A percentile compares a stretch with the other conserved stretches of the same genome.
These are phyloP conservation scores for Hymenoscyphus scutula DNA, from an alignment of 2,329 filamentous ascomycete genomes.

Conservation along the genomic window DNA sequence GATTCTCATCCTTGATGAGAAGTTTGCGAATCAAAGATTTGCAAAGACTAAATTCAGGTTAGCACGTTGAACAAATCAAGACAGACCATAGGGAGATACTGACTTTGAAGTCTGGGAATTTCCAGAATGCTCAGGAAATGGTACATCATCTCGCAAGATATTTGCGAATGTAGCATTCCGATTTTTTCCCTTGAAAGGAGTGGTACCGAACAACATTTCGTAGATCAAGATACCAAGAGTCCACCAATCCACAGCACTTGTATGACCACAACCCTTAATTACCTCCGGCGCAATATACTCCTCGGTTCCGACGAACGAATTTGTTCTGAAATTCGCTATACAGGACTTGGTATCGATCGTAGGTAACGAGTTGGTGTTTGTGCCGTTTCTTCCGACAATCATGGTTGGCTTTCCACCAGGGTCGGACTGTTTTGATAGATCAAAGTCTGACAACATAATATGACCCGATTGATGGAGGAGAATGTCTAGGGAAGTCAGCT, in stretches of 20 bases:
- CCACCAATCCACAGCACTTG: constrained; percentile 99
- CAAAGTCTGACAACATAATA: constrained; percentile 99
- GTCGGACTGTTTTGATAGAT: constrained; percentile 96
- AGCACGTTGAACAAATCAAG: constrained; percentile 18
- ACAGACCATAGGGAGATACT: constrained; percentile 40
- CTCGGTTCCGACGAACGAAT: constrained; percentile 97
- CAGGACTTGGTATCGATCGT: constrained; percentile 99
- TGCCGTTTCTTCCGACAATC: constrained; percentile 83
- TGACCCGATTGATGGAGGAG: constrained; percentile 98
- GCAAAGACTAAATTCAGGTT: constrained; percentile 66
- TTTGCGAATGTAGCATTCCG: constrained; percentile 97
- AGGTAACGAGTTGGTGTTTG: constrained; percentile 80
- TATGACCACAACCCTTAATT: constrained; percentile 97
- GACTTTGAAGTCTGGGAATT: constrained; percentile 89
- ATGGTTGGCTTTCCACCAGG: constrained; percentile 94
- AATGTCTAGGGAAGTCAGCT: constrained; percentile 67
- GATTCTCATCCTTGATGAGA: constrained; percentile 95
- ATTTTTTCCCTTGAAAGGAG: constrained; percentile 99
- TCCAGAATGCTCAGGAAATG: constrained; percentile 86
- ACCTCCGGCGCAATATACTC: constrained; percentile 99
- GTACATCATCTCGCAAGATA: constrained; percentile 91
- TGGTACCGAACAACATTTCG: constrained; percentile 98
- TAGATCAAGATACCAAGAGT: constrained; percentile 95
- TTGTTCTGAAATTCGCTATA: constrained; percentile 96
- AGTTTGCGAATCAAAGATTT: constrained; percentile 96